phyloP scores from a whole-genome alignment of 2,329 filamentous ascomycete genomes.

The Neofusicoccum kwambonambiense region DNA sequence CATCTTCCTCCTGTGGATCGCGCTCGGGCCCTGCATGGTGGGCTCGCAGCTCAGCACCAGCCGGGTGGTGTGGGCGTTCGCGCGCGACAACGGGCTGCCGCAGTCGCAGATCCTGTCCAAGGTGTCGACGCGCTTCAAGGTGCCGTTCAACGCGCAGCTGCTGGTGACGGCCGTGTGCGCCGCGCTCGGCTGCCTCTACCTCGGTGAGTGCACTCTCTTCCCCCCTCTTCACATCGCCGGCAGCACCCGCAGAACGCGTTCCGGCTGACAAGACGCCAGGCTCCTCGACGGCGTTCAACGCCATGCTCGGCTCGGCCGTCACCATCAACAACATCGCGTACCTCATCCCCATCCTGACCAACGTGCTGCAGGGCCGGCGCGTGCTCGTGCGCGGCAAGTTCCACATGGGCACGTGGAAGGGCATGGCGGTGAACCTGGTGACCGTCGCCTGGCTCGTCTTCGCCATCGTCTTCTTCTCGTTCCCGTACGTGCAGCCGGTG shows the following conservation, averaged over 20 bases:
- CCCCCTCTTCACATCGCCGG: too few species aligned
- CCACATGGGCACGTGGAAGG: constrained; percentile 15
- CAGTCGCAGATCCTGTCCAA: neutral
- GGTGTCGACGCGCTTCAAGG: neutral
- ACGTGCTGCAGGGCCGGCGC: constrained; percentile 2
- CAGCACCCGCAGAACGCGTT: too few species aligned
- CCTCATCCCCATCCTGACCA: constrained; percentile 13
- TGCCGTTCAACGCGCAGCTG: constrained; percentile 21
- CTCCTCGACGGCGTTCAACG: constrained; percentile 20
- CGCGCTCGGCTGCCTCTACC: constrained; percentile 21
- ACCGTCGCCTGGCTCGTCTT: constrained; percentile 26
- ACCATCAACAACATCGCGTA: constrained; percentile 18
- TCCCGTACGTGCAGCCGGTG: constrained; percentile 45
- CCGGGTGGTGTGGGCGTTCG: constrained; percentile 45
- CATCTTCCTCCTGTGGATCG: constrained; percentile 44
- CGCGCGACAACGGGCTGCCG: constrained; percentile 36
- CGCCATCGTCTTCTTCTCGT: constrained; percentile 47
- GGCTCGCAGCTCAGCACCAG: constrained; percentile 37
- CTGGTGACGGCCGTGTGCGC: constrained; percentile 19
- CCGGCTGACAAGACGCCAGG: neutral
- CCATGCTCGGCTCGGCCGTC: constrained; percentile 18
- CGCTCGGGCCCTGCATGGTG: constrained; percentile 44
- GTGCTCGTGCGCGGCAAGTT: constrained; percentile 9
- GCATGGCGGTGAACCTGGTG: neutral
- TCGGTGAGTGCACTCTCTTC: neutral